A percentile compares a stretch with the other conserved stretches of the same genome.
Evolutionary conservation across 306 rosid genomes (phyloP).

Genomic region (Cucumis hystrix): DNA sequence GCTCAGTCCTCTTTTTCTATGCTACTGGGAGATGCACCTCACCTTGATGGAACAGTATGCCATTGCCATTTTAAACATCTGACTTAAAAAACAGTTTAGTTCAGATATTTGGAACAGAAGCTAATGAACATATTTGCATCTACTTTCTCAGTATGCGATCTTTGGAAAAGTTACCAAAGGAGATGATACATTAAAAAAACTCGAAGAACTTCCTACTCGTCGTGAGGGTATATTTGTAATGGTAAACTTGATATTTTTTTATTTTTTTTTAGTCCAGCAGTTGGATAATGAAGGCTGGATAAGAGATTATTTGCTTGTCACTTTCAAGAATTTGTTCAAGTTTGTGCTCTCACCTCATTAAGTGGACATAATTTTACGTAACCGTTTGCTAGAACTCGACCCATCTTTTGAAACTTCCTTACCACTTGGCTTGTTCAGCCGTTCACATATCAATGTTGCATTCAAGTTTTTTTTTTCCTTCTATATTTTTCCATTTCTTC

Average conservation of each 20-base stretch:
- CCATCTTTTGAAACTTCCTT: neutral
- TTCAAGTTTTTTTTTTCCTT: neutral
- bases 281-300: neutral
- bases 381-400: neutral
- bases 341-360: neutral
- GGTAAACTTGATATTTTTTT: slow-evolving; percentile 32
- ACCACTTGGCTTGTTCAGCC: neutral
- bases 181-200: slow-evolving; percentile 60
- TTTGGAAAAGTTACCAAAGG: slow-evolving; percentile 92
- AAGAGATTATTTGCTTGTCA: neutral
- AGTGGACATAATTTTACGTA: neutral
- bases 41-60: slow-evolving; percentile 72
- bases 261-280: slow-evolving; percentile 1
- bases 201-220: slow-evolving; percentile 84
- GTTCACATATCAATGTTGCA: neutral
- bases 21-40: slow-evolving; percentile 84
- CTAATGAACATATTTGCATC: slow-evolving; percentile 17
- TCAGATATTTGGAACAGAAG: slow-evolving; percentile 8
- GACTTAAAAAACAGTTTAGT: slow-evolving; percentile 5
- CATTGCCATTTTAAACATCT: slow-evolving; percentile 6
- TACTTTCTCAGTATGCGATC: slow-evolving; percentile 61
- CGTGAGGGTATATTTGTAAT: slow-evolving; percentile 80
- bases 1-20: slow-evolving; percentile 76
- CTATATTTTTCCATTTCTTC: neutral
- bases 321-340: neutral